phyloP scores from a whole-genome alignment of 2,329 filamentous ascomycete species.

The Trichoderma aggressivum region DNA sequence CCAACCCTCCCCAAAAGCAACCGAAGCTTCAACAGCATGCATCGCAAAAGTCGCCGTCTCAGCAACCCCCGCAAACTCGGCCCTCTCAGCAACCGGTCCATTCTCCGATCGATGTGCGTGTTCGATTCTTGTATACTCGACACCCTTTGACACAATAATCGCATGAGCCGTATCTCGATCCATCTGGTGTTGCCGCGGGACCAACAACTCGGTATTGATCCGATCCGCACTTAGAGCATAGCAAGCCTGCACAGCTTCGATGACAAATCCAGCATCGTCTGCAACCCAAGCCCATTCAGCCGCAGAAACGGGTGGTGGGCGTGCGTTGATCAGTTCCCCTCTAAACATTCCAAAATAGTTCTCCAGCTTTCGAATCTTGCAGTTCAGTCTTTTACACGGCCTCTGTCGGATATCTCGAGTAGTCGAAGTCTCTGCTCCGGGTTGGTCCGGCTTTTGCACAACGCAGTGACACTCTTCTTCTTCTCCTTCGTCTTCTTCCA shows the following conservation, averaged over 20 bases:
- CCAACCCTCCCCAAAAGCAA: slow-evolving; percentile 16
- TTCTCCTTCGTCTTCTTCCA: neutral
- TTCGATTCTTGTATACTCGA: slow-evolving; percentile 23
- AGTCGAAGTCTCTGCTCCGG: neutral
- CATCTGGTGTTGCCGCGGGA: neutral
- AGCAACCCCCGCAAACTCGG: slow-evolving; percentile 27
- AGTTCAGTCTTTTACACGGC: neutral
- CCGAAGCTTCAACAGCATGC: slow-evolving; percentile 26
- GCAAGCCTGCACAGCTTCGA: slow-evolving; percentile 20
- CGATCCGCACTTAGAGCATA: slow-evolving; percentile 26
- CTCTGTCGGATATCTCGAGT: neutral
- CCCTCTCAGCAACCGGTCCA: slow-evolving; percentile 23
- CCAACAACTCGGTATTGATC: neutral
- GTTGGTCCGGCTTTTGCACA: neutral
- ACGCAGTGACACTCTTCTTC: neutral
- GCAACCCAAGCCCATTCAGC: slow-evolving; percentile 27
- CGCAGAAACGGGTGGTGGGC: neutral
- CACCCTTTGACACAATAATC: slow-evolving; percentile 17
- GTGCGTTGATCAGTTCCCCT: neutral
- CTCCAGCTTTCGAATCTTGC: neutral
- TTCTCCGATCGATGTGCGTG: slow-evolving; percentile 15
- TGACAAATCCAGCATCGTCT: slow-evolving; percentile 25
- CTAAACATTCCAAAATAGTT: slow-evolving; percentile 6
- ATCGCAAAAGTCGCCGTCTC: slow-evolving; percentile 28
- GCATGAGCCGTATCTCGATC: neutral